A percentile compares a stretch with the other conserved stretches of the same genome.
These are phyloP conservation scores for Ajuga reptans DNA, from an alignment of 305 asterid species.

Conservation along the genomic window DNA sequence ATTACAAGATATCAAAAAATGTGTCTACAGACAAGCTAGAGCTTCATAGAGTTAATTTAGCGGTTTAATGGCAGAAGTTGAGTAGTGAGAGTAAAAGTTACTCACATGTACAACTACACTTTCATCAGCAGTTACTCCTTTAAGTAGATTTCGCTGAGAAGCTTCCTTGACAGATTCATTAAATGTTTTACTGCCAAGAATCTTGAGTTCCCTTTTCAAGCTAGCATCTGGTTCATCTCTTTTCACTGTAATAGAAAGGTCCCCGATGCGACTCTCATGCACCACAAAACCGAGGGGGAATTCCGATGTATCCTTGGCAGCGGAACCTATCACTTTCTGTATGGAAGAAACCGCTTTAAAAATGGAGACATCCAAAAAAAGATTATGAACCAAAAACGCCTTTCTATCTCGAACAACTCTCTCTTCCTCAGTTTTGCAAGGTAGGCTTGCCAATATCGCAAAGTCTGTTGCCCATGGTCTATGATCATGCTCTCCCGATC, in stretches of 20 bases:
- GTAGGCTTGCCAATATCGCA: slow-evolving; percentile 68
- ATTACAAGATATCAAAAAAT: not conserved
- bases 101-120: slow-evolving; percentile 86
- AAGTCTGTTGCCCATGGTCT: slow-evolving; percentile 95
- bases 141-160: slow-evolving; percentile 67
- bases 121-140: slow-evolving; percentile 97
- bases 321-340: slow-evolving; percentile 48
- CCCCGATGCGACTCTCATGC: slow-evolving; percentile 65
- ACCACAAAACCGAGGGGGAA: slow-evolving; percentile 48
- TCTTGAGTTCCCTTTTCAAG: slow-evolving; percentile 52
- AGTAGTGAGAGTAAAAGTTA: slow-evolving; percentile 23
- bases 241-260: slow-evolving; percentile 59
- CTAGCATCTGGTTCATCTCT: slow-evolving; percentile 57
- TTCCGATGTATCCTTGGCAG: slow-evolving; percentile 29
- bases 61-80: not conserved
- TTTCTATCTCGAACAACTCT: slow-evolving; percentile 91
- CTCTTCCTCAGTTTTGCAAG: slow-evolving; percentile 95
- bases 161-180: slow-evolving; percentile 48
- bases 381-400: slow-evolving; percentile 95
- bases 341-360: slow-evolving; percentile 86
- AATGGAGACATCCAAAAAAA: slow-evolving; percentile 78
- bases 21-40: not conserved
- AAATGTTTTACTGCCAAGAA: slow-evolving; percentile 36
- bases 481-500: slow-evolving; percentile 63
- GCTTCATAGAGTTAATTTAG: slow-evolving; percentile 13